Evolutionary conservation across 169 alveolate species (phyloP), one percentile per base, ranked within the genome.

Genomic region (Plasmodium cynomolgi): DNA sequence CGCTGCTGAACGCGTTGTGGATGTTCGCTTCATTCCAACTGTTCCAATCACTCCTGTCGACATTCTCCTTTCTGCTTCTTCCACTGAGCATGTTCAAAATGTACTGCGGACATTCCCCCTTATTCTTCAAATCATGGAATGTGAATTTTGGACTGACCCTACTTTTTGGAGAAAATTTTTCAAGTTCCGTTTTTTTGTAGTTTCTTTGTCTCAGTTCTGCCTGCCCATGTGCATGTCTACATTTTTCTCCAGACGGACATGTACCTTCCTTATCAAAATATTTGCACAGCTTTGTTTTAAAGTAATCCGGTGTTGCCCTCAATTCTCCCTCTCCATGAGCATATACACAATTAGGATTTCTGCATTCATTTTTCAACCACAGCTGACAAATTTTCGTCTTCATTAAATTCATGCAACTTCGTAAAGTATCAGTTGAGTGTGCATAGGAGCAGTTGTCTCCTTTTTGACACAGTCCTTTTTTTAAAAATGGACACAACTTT

Each of bases 201-300:
- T 92, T 95, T 84, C 84, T 94, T 39, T 96, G 96, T 84, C 96
- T 96, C 39, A 94, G 81, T 81, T 96, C 97, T 58, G 71, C 96
- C 77, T 96, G 97, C 13, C 97, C 97, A 93, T 96, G 97, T 23
- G 97, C 97, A 84, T 96, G 97, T 39, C 97, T 85, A 58, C 97
- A 96, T 75, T 92, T 93, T 7, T 82, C 92, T 31, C 96, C 96
- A 11, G 93, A 90, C 1, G 96, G 95, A 72, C 97, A 96, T 26
- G 80, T 74, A 20, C 97, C 97, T 29, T 92, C 93, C 58, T 92
- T 96, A 41, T 56, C 74, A 96, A 96, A 96, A 92, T 94, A 96
- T 81, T 96, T 96, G 47, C 97, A 96, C 44, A 95, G 47, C n/a
- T 96, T 96, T 34, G 97, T 96, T 83, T 95, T 96, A 93, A 94